These are phyloP conservation scores for Tritrichomonas musculus DNA, from an alignment of 208 protist species.

Conservation along the genomic window DNA sequence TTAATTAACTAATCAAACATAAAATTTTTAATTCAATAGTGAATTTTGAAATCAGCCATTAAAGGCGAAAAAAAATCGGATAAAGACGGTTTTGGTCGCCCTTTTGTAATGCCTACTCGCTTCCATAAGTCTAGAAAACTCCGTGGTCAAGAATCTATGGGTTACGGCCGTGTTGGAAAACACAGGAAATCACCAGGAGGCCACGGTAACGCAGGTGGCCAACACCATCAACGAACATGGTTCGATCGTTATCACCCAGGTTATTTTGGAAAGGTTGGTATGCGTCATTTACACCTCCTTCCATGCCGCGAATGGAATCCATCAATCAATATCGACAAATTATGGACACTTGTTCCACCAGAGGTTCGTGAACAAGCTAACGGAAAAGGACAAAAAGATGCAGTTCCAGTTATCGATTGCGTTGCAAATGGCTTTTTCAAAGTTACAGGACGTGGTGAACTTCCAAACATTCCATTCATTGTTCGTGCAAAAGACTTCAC, in stretches of 20 bases:
- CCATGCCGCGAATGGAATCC: constrained; percentile 81
- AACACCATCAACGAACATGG: constrained; percentile 97
- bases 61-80: too few species aligned
- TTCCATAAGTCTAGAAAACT: constrained; percentile 55
- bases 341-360: constrained; percentile 90
- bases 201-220: constrained; percentile 99
- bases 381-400: constrained; percentile 64
- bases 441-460: constrained; percentile 93
- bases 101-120: constrained; percentile 43
- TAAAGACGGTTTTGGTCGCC: too few species aligned
- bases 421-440: constrained; percentile 91
- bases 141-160: constrained; percentile 49
- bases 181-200: constrained; percentile 98
- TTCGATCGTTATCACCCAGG: constrained; percentile 96
- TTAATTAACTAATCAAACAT: too few species aligned
- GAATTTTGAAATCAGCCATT: too few species aligned
- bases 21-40: too few species aligned
- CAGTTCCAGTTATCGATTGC: constrained; percentile 95
- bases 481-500: constrained; percentile 98
- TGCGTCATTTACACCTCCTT: constrained; percentile 90
- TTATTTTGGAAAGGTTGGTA: constrained; percentile 99
- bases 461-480: constrained; percentile 91
- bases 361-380: constrained; percentile 63
- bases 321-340: constrained; percentile 94
- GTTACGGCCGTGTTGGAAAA: constrained; percentile 75